Conservation (phyloP, 176 grass and related monocot genomes). For the Aegilops speltoides region DNA sequence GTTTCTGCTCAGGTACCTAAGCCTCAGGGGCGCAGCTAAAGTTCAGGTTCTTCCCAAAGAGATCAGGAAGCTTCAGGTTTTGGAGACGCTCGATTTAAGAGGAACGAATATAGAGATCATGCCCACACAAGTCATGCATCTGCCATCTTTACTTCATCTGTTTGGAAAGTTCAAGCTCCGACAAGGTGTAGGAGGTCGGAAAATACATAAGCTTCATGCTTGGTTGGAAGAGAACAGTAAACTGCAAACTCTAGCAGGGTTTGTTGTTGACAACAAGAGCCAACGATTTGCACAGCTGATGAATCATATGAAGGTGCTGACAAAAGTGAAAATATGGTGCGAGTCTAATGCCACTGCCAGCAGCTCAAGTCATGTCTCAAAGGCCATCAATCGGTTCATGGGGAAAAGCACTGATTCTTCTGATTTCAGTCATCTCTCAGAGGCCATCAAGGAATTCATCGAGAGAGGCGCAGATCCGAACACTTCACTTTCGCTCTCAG, state of each 20-base stretch:
- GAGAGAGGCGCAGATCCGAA: no score
- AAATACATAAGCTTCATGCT: not conserved
- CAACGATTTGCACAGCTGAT: not conserved
- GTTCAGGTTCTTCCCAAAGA: not conserved
- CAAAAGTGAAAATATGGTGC: no score
- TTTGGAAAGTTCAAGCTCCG: not conserved
- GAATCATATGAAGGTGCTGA: not conserved
- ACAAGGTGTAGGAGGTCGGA: not conserved
- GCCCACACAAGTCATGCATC: not conserved
- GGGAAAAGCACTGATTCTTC: no score
- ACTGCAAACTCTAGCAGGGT: not conserved
- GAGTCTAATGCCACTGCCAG: no score
- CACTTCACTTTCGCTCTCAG: no score
- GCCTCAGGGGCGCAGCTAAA: not conserved
- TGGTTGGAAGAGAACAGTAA: not conserved
- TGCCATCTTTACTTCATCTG: not conserved
- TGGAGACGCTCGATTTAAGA: constrained; percentile 6
- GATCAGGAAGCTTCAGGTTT: not conserved
- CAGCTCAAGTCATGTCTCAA: no score
- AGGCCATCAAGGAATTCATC: no score
- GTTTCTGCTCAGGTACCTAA: not conserved
- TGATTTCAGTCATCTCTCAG: no score
- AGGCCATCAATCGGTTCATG: no score
- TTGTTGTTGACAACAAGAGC: not conserved
- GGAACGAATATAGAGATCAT: not conserved